Evolutionary conservation across 352 stramenopile species (phyloP).

Genomic region (Globisporangium abappressorium): DNA sequence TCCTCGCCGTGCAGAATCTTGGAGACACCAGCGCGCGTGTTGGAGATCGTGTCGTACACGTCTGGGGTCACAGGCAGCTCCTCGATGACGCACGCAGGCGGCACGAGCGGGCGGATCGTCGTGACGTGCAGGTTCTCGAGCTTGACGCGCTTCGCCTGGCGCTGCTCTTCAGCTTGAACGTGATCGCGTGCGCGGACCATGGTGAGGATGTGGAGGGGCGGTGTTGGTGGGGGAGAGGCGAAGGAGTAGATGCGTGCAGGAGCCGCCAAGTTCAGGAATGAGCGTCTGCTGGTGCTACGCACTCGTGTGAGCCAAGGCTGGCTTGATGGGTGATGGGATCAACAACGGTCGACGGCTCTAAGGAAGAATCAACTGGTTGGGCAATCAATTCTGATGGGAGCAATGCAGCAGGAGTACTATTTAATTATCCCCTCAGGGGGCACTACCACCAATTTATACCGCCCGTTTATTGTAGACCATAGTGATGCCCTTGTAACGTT

Average conservation of each 20-base stretch:
- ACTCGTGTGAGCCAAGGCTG: not conserved
- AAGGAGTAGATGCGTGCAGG: not conserved
- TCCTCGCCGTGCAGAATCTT: constrained; percentile 72
- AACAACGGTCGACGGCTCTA: not conserved
- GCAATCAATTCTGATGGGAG: constrained; percentile 2
- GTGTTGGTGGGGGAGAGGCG: not conserved
- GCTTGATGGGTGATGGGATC: not conserved
- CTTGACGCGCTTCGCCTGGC: constrained; percentile 55
- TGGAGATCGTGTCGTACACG: constrained; percentile 64
- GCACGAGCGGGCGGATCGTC: constrained; percentile 67
- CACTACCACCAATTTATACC: not conserved
- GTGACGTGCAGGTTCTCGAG: constrained; percentile 71
- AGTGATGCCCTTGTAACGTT: no score
- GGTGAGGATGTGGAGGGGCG: constrained; percentile 15
- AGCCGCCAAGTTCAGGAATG: constrained; percentile 29
- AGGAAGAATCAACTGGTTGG: constrained; percentile 6
- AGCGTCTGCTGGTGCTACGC: not conserved
- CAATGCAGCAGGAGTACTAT: not conserved
- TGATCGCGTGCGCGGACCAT: constrained; percentile 28
- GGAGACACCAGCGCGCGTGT: constrained; percentile 47
- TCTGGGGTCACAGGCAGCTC: constrained; percentile 67
- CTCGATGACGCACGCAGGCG: constrained; percentile 65
- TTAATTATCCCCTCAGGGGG: not conserved
- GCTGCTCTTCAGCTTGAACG: constrained; percentile 30
- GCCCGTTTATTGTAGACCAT: not conserved